Conservation (phyloP, 2,329 filamentous ascomycete species). For the Penicillium sp. region DNA sequence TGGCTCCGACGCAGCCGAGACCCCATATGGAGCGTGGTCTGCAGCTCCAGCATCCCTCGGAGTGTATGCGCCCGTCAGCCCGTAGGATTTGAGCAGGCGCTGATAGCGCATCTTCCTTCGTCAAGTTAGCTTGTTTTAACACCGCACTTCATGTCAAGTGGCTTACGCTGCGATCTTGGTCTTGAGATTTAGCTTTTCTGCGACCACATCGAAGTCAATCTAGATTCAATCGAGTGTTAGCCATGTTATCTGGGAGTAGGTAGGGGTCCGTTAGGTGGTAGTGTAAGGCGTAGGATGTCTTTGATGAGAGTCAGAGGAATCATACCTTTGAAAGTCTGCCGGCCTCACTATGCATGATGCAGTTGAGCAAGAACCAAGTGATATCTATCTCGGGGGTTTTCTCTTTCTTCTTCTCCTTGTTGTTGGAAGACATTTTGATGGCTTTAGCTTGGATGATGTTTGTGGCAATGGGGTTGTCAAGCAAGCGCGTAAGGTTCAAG, state of each 20-base stretch:
- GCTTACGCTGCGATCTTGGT: not conserved
- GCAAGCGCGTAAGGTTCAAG: not conserved
- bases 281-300: not conserved
- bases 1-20: not conserved
- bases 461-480: not conserved
- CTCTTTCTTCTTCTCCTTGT: not conserved
- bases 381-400: not conserved
- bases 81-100: not conserved
- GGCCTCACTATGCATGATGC: not conserved
- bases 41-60: not conserved
- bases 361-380: slow-evolving; percentile 3
- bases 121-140: not conserved
- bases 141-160: not conserved
- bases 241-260: not conserved
- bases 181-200: not conserved
- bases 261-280: not conserved
- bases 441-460: not conserved
- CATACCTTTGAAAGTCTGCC: slow-evolving; percentile 1
- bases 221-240: not conserved
- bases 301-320: not conserved
- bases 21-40: not conserved
- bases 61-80: not conserved
- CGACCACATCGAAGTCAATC: not conserved
- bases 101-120: not conserved
- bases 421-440: not conserved